Evolutionary conservation across 768 basidiomycete species (phyloP).

Genomic region (Calocybe cyanea): DNA sequence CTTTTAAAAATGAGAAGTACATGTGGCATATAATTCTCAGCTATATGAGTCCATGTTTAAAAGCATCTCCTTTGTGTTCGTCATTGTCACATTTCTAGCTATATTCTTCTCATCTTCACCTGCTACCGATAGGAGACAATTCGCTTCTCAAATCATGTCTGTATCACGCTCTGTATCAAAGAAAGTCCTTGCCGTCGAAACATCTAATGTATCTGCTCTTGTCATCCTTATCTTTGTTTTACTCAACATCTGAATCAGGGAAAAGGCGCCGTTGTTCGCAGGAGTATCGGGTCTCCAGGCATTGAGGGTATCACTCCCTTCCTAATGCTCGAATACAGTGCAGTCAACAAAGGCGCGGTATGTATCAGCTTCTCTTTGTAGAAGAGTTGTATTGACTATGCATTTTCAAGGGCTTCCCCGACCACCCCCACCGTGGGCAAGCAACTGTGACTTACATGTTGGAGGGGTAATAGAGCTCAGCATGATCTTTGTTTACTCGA

Average conservation of each 20-base stretch:
- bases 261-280: conserved; percentile 75
- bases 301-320: conserved; percentile 87
- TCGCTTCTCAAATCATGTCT: conserved; percentile 14
- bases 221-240: neutral
- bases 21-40: no score
- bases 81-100: conserved; percentile 14
- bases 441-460: conserved; percentile 89
- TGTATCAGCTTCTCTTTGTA: conserved; percentile 19
- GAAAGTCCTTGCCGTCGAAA: conserved; percentile 74
- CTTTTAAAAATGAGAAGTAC: no score
- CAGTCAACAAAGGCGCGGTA: conserved; percentile 65
- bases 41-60: conserved; percentile 14
- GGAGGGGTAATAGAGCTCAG: conserved; percentile 49
- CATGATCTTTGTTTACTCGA: neutral
- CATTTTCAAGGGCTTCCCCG: conserved; percentile 71
- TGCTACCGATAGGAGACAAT: conserved; percentile 6
- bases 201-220: conserved; percentile 49
- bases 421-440: conserved; percentile 92
- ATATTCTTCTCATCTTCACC: conserved; percentile 13
- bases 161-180: conserved; percentile 70
- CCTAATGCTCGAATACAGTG: conserved; percentile 86
- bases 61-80: conserved; percentile 13
- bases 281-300: conserved; percentile 75
- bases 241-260: conserved; percentile 47
- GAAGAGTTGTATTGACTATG: neutral